Base-by-base conservation (phyloP, 139 green algal species). In the Micractinium sp. region DNA sequence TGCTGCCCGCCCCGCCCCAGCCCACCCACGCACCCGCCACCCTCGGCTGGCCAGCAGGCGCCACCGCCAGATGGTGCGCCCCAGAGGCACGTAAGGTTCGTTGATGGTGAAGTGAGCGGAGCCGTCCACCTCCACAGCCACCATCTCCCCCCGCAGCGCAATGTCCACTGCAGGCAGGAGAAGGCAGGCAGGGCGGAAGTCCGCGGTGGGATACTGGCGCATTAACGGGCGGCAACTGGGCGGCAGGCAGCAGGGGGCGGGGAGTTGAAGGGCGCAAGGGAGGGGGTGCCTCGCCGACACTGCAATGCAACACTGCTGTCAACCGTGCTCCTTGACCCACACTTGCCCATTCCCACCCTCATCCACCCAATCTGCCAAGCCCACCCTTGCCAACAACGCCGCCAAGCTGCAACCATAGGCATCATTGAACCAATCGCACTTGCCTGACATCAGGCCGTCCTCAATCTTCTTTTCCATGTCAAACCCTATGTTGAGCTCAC, bases 121-220 rank as follows among this genome's bases (percentile, higher is more conserved):
- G 69, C 84, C 84, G 19, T 88, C 84, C 41, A 93, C 47, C 67
- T 89, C 89, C 36, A 94, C 81, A 0, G 91, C 86, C 31, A 94
- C 89, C 91, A 92, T 77, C 25, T 81, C 66, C 35, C 53, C 61
- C 0, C 60, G 18, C 23, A 91, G 35, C 1, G 88, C 90, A 60
- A 91, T 87, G 86, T 92, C 83, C 19, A 90, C 78, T 61, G 39
- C 22, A 23, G 18, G 71, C 15, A n/a, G 7, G 18, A 18, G 35
- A 79, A 88, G 35, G 23, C 23, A 67, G 73, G 31, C 29, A 14
- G 27, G 27, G 35, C 15, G 77, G 25, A 1, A 82, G 33, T 13
- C 2, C 0, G 27, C 22, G 69, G 16, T n/a, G 74, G 27, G 74
- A n/a, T n/a, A n/a, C n/a, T n/a, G n/a, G n/a, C n/a, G n/a, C n/a